Evolutionary conservation across 306 rosid species (phyloP), one percentile per base, ranked within the genome.

Genomic region (Astragalus membranaceus): DNA sequence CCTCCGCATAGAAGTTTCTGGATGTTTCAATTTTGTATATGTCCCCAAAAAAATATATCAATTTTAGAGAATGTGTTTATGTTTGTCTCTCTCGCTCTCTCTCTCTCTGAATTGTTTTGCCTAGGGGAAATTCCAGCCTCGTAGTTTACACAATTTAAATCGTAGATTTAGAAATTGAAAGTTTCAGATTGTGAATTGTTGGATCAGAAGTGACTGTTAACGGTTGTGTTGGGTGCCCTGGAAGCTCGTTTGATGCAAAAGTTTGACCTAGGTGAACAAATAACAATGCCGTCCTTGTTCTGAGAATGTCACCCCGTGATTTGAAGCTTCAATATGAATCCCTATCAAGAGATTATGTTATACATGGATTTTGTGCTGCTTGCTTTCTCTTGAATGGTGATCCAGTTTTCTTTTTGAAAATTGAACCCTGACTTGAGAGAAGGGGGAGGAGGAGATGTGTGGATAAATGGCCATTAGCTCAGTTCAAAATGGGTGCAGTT

Each of bases 141-240:
- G 49, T 72, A 80, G 61, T 74, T 10, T 37, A 35, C 47, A 42
- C 46, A 75, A 37, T 74, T 23, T 62, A 4, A 29, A 60, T 60
- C 43, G 7, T 63, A n/a, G 66, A 62, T 77, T 72, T 62, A 10
- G 67, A 71, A 53, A 16, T 65, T 72, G 71, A 58, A 66, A 65
- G 70, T 59, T 52, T 33, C 37, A 51, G 63, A 41, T 78, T 78
- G 56, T 12, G 30, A 20, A 50, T 77, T 55, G 20, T 60, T 75
- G 76, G 87, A 85, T 83, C 85, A 78, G 70, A 70, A 71, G 20
- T 56, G 67, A 71, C 72, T 63, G 60, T 54, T 75, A 65, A 11
- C 70, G 53, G 65, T 79, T 76, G 10, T 14, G 10, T 47, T 30
- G 46, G 39, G 69, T 72, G 66, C 54, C 43, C 51, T 20, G 42